Evolutionary conservation across 2,329 filamentous ascomycete genomes (phyloP), one percentile per base, ranked within the genome.

Genomic region (Colletotrichum tamarilloi): DNA sequence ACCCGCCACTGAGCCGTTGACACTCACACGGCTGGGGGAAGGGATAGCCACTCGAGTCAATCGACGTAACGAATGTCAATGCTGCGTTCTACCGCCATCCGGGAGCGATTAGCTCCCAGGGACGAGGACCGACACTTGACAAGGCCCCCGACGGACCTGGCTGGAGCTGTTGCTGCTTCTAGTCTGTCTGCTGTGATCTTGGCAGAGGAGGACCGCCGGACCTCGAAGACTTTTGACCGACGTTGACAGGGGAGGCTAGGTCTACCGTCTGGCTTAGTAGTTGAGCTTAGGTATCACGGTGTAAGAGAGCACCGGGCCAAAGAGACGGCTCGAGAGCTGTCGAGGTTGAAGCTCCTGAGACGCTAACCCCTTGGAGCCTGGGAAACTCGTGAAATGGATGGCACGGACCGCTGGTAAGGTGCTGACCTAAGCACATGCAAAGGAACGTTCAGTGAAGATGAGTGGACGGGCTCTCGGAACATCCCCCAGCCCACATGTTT

Each of bases 151-250:
- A 42, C 32, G 62, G 22, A 46, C 38, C 28, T 55, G 22, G 55
- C 59, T 67, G 60, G 22, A 32, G 38, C 53, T 62, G 42, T 35
- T 14, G 42, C 53, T 62, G 58, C 53, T 62, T 63, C 32, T 53
- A 16, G 56, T 49, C 19, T 49, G 55, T n/a, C 42, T 49, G 42
- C 42, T 49, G 8, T 22, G 42, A 49, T 22, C 19, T 22, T 49
- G 32, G 42, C n/a, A 24, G 53, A 59, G 42, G 35, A 56, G 12
- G 14, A 56, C 28, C 28, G 42, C 30, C 55, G 30, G 62, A 55
- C 62, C 30, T 26, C 62, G 22, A 64, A 55, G 62, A 64, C 62
- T 22, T 19, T 60, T 65, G 66, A 64, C 70, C 59, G 66, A 49
- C 42, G 67, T 53, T 71, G 67, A 62, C 67, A 62, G 28, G 38